phyloP scores from a whole-genome alignment of 1,139 yeast species.

The Hansenula lynferdii region DNA sequence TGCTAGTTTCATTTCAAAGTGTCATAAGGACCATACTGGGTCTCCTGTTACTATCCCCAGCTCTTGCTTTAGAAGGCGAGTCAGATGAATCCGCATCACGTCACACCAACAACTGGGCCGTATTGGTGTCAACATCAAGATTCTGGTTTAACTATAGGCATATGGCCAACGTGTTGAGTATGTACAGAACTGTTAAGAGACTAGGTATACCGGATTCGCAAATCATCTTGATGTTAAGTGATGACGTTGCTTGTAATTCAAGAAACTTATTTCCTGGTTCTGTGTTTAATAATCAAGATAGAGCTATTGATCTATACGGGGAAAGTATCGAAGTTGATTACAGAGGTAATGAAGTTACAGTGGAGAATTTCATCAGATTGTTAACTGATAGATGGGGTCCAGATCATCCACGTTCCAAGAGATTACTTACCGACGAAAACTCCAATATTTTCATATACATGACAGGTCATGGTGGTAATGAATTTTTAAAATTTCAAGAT shows the following conservation, averaged over 20 bases:
- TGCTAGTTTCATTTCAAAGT: not conserved
- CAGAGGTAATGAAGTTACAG: constrained; percentile 97
- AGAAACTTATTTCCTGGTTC: constrained; percentile 95
- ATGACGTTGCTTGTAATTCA: constrained; percentile 96
- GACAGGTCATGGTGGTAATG: constrained; percentile 99
- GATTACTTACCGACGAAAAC: constrained; percentile 87
- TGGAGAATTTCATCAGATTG: constrained; percentile 85
- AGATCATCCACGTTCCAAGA: constrained; percentile 87
- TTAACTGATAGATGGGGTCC: constrained; percentile 94
- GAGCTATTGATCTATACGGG: constrained; percentile 92
- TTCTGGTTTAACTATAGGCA: constrained; percentile 99
- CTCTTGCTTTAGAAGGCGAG: not conserved
- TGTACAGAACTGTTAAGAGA: constrained; percentile 93
- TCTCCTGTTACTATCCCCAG: not conserved
- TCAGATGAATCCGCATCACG: constrained; percentile 27
- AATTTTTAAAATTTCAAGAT: constrained; percentile 93
- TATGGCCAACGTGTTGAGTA: constrained; percentile 92
- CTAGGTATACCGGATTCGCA: constrained; percentile 98
- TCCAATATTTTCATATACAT: constrained; percentile 90
- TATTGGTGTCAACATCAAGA: constrained; percentile 88
- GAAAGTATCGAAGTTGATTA: constrained; percentile 95
- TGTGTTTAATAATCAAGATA: constrained; percentile 90
- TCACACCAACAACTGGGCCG: constrained; percentile 92
- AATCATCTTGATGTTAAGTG: constrained; percentile 91
- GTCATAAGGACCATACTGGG: not conserved